These are phyloP conservation scores for Alnus glutinosa DNA, from an alignment of 306 rosid species.

Conservation along the genomic window DNA sequence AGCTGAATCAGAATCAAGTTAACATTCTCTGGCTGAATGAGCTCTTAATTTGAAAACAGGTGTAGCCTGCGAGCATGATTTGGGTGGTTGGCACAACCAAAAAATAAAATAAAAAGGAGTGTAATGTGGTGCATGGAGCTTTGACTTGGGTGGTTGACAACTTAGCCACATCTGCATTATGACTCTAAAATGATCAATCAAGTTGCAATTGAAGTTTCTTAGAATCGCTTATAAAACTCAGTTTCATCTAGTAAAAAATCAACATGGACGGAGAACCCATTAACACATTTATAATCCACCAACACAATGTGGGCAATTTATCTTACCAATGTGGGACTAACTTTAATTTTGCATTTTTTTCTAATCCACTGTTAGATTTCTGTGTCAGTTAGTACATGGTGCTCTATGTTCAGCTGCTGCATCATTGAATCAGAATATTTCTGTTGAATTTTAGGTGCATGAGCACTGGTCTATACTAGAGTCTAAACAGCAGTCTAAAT, in stretches of 20 bases:
- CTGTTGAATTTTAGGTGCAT: constrained; percentile 19
- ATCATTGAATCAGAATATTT: background rate
- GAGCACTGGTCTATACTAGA: background rate
- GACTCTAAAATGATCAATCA: too few relatives aligned
- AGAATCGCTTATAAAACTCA: too few relatives aligned
- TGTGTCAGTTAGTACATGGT: background rate
- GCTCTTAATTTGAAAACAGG: background rate
- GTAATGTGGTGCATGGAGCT: background rate
- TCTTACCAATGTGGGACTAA: too few relatives aligned
- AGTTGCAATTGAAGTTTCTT: too few relatives aligned
- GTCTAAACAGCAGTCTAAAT: background rate
- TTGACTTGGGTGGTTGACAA: background rate
- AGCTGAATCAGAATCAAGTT: background rate
- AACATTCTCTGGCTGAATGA: background rate
- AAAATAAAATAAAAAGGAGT: background rate
- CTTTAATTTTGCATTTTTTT: background rate
- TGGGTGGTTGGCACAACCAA: background rate
- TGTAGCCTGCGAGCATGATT: background rate
- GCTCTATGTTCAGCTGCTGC: background rate
- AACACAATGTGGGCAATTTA: too few relatives aligned
- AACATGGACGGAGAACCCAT: too few relatives aligned
- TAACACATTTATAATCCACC: too few relatives aligned
- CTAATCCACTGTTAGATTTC: background rate
- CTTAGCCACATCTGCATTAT: too few relatives aligned
- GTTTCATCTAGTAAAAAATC: too few relatives aligned